Conservation (phyloP, 805 yeast species). For the Wickerhamiella kurtzmanii region DNA sequence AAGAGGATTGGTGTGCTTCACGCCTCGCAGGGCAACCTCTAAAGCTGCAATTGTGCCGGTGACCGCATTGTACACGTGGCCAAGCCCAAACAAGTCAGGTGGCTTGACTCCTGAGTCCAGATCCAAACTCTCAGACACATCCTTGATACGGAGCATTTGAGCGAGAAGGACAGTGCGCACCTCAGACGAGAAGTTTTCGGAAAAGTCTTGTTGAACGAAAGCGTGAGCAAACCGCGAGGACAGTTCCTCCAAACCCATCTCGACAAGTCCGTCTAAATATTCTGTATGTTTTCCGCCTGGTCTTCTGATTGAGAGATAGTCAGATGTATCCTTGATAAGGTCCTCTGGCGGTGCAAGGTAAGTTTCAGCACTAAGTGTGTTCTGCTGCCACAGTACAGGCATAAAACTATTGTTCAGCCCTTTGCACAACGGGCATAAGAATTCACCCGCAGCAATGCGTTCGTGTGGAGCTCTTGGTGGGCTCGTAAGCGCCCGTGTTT, state of each 20-base stretch:
- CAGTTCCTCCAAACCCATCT: constrained; percentile 2
- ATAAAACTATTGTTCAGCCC: constrained; percentile 72
- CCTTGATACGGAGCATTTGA: constrained; percentile 12
- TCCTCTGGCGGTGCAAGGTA: constrained; percentile 5
- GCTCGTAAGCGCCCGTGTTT: constrained; percentile 37
- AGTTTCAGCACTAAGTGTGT: constrained; percentile 19
- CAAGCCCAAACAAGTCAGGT: constrained; percentile 8
- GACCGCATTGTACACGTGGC: constrained; percentile 7
- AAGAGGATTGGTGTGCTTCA: constrained; percentile 14
- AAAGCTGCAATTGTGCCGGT: constrained; percentile 9
- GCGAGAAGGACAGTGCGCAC: constrained; percentile 11
- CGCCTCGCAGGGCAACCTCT: constrained; percentile 18
- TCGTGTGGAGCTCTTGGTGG: constrained; percentile 36
- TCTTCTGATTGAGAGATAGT: neutral
- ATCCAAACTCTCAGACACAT: neutral
- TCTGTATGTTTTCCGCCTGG: neutral
- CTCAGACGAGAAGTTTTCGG: constrained; percentile 7
- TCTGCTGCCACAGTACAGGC: constrained; percentile 53
- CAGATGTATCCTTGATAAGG: constrained; percentile 3
- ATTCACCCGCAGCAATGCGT: constrained; percentile 53
- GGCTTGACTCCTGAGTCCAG: neutral
- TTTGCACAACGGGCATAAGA: constrained; percentile 83
- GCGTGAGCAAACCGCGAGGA: constrained; percentile 7
- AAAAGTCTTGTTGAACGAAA: constrained; percentile 6
- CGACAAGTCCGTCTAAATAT: constrained; percentile 1